phyloP scores from a whole-genome alignment of 768 basidiomycete genomes.

The Termitomyces sp. region DNA sequence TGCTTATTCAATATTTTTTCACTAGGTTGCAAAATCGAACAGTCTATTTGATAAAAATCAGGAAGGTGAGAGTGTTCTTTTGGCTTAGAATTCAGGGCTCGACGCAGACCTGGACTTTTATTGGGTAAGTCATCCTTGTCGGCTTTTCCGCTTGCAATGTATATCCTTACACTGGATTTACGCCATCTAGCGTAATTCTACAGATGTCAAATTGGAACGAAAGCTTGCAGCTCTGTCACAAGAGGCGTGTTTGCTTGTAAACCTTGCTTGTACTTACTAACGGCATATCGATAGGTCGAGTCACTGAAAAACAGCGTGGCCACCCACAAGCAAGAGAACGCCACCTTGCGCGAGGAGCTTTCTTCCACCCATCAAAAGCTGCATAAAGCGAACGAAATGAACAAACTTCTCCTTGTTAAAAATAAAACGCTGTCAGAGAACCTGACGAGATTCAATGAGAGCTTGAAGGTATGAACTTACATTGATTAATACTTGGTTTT shows the following conservation, averaged over 20 bases:
- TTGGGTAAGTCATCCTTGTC: background rate
- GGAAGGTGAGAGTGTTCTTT: background rate
- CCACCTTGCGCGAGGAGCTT: conserved; percentile 1
- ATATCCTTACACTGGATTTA: background rate
- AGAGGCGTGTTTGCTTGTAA: background rate
- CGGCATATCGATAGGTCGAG: conserved; percentile 1
- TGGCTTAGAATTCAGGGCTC: too few relatives aligned
- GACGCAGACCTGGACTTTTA: background rate
- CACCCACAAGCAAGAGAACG: background rate
- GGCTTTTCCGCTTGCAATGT: background rate
- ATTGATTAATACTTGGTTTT: background rate
- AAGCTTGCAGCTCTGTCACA: background rate
- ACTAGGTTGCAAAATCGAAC: background rate
- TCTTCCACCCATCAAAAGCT: conserved; percentile 5
- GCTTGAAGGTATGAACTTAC: conserved; percentile 3
- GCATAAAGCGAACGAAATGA: background rate
- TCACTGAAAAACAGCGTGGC: background rate
- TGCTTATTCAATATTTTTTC: background rate
- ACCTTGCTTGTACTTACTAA: background rate
- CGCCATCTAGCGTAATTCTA: background rate
- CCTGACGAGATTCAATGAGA: background rate
- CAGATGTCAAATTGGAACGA: background rate
- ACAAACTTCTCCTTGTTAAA: background rate
- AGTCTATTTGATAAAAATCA: background rate
- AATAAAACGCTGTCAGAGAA: conserved; percentile 2